A percentile compares a stretch with the other conserved stretches of the same genome.
These are phyloP conservation scores for Scedosporium apiospermum DNA, from an alignment of 2,329 filamentous ascomycete genomes.

Conservation along the genomic window DNA sequence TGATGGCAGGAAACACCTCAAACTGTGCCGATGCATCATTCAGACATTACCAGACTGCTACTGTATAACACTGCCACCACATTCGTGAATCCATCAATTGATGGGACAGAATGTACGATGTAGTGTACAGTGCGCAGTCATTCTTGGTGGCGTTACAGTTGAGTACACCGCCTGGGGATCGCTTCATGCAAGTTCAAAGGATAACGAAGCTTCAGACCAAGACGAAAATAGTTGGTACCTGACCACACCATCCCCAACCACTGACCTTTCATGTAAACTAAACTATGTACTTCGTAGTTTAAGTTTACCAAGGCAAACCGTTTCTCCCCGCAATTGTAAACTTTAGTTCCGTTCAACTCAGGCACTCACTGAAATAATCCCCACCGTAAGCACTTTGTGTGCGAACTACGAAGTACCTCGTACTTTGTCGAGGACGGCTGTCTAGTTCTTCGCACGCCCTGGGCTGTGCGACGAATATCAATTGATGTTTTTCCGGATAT, in stretches of 20 bases:
- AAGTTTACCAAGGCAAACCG: too few species aligned
- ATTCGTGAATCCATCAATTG: background rate
- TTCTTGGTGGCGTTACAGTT: background rate
- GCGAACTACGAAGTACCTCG: too few species aligned
- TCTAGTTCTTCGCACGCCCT: too few species aligned
- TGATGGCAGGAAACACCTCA: background rate
- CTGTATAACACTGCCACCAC: background rate
- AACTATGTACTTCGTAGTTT: too few species aligned
- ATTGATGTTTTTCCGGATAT: too few species aligned
- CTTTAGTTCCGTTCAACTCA: too few species aligned
- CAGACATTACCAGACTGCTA: background rate
- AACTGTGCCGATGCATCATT: background rate
- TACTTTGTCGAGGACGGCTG: too few species aligned
- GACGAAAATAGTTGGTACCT: background rate
- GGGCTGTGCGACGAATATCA: too few species aligned
- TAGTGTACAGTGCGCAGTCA: background rate
- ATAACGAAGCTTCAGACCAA: background rate
- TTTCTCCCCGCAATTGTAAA: too few species aligned
- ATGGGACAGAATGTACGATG: background rate
- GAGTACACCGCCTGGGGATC: constrained; percentile 5
- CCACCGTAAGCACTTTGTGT: too few species aligned
- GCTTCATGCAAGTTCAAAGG: background rate
- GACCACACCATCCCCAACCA: background rate
- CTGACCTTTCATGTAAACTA: too few species aligned
- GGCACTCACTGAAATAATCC: too few species aligned